Evolutionary conservation across 805 yeast genomes (phyloP).

Genomic region (Priceomyces medius): DNA sequence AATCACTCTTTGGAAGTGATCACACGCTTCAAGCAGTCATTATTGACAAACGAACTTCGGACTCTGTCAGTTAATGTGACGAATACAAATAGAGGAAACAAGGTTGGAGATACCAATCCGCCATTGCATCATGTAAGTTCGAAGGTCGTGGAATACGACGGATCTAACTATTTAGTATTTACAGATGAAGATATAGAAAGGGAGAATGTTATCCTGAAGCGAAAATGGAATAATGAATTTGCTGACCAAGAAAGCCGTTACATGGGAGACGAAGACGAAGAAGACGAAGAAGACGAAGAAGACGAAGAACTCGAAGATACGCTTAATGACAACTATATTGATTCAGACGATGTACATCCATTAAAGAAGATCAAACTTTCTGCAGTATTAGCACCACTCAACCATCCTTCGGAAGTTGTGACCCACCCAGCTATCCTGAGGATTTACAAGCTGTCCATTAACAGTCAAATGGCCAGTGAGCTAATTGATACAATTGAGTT

Average conservation of each 20-base stretch:
- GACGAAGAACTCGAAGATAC: slow-evolving; percentile 8
- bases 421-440: slow-evolving; percentile 65
- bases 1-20: slow-evolving; percentile 38
- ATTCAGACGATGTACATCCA: slow-evolving; percentile 26
- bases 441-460: slow-evolving; percentile 58
- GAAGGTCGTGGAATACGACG: slow-evolving; percentile 41
- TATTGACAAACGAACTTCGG: slow-evolving; percentile 16
- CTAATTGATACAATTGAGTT: slow-evolving; percentile 75
- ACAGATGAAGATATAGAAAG: slow-evolving; percentile 35
- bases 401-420: slow-evolving; percentile 76
- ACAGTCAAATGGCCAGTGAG: slow-evolving; percentile 59
- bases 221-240: slow-evolving; percentile 36
- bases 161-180: slow-evolving; percentile 33
- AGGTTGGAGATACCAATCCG: slow-evolving; percentile 18
- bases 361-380: slow-evolving; percentile 29
- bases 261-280: slow-evolving; percentile 9
- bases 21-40: slow-evolving; percentile 37
- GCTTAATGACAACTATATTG: too few species aligned
- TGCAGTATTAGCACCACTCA: slow-evolving; percentile 70
- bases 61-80: slow-evolving; percentile 13
- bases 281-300: slow-evolving; percentile 21
- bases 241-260: slow-evolving; percentile 7
- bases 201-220: slow-evolving; percentile 26
- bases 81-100: slow-evolving; percentile 32
- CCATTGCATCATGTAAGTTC: slow-evolving; percentile 23